These are phyloP conservation scores for Aspergillus phoenicis DNA, from an alignment of 2,329 filamentous ascomycete genomes.

Conservation along the genomic window DNA sequence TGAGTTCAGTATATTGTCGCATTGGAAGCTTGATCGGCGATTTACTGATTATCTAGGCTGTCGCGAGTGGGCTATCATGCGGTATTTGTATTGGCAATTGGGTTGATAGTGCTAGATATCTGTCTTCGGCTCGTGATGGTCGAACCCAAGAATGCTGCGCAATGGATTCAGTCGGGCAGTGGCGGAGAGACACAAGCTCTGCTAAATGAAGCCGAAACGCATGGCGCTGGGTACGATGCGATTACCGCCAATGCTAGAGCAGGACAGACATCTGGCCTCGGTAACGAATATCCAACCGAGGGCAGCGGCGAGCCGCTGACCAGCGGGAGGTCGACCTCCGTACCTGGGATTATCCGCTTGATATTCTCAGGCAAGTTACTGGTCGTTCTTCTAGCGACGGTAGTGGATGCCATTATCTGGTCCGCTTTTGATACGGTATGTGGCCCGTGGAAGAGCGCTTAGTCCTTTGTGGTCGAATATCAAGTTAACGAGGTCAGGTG, in stretches of 20 bases:
- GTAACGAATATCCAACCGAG: neutral
- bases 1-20: conserved; percentile 39
- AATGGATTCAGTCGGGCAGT: conserved; percentile 16
- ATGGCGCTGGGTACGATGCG: neutral
- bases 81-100: conserved; percentile 42
- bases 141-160: conserved; percentile 41
- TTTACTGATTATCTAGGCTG: conserved; percentile 18
- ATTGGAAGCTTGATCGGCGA: neutral
- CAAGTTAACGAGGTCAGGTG: conserved; percentile 35
- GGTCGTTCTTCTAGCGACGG: conserved; percentile 46
- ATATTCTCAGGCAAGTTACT: conserved; percentile 48
- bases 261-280: neutral
- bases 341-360: conserved; percentile 31
- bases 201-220: neutral
- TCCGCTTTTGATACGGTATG: conserved; percentile 56
- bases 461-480: neutral
- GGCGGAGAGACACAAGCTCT: conserved; percentile 14
- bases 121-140: conserved; percentile 62
- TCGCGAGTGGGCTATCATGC: conserved; percentile 33
- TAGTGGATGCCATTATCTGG: conserved; percentile 55
- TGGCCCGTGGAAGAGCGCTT: neutral
- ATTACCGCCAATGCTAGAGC: neutral
- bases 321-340: conserved; percentile 6
- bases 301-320: conserved; percentile 14
- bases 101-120: conserved; percentile 60